Conservation (phyloP, 1,284 basidiomycete species). For the Microbotryomycetes sp. region DNA sequence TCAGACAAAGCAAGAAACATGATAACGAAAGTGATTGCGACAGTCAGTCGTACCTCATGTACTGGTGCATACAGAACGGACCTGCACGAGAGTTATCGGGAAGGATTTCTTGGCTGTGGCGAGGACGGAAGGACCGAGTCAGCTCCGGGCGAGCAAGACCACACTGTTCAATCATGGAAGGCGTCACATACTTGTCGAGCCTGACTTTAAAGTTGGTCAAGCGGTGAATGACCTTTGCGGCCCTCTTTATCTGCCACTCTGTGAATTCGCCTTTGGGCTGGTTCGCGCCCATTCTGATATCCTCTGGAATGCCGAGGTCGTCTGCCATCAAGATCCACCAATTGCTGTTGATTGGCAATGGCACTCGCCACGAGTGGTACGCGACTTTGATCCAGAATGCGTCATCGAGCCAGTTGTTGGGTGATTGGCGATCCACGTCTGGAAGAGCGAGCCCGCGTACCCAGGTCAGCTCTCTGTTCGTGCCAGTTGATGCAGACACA, state of each 20-base stretch:
- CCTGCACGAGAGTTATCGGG: conserved; percentile 50
- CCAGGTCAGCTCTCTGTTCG: not conserved
- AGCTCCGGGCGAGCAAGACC: conserved; percentile 18
- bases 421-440: conserved; percentile 79
- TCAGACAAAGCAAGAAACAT: conserved; percentile 47
- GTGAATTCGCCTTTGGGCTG: conserved; percentile 46
- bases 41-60: conserved; percentile 45
- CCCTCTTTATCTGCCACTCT: conserved; percentile 76
- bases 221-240: conserved; percentile 72
- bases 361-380: conserved; percentile 83
- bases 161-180: not conserved
- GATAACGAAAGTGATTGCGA: conserved; percentile 55
- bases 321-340: conserved; percentile 87
- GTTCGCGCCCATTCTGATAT: conserved; percentile 21
- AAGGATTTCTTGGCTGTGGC: conserved; percentile 47
- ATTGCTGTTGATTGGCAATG: conserved; percentile 85
- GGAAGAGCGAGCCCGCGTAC: conserved; percentile 11
- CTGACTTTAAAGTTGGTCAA: conserved; percentile 67
- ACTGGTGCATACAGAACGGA: conserved; percentile 53
- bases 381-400: conserved; percentile 86
- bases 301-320: conserved; percentile 46
- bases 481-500: not conserved
- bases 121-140: not conserved
- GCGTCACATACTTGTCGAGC: conserved; percentile 53
- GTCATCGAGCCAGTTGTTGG: conserved; percentile 92